Evolutionary conservation across 192 early-diverging fungal species (phyloP), one percentile per base, ranked within the genome.

Genomic region (Backusella tuberculispora): DNA sequence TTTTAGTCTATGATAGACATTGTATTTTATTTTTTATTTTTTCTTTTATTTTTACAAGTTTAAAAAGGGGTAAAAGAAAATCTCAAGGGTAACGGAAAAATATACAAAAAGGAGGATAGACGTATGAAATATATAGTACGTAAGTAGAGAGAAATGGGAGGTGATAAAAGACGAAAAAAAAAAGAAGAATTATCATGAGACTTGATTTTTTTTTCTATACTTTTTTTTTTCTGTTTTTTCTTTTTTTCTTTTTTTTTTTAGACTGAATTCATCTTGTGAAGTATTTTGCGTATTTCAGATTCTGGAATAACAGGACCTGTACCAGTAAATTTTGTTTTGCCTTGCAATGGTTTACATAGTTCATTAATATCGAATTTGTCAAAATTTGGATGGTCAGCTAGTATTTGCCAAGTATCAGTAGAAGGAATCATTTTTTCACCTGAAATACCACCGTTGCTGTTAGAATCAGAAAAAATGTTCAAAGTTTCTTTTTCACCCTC

Each of bases 351-450:
- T 44, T 37, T 47, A 43, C 88, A 89, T 5, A 89, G 72, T 63
- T 74, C 65, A 53, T 85, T 83, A 40, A 84, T 81, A 43, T 89
- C 84, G 0, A 84, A 80, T 56, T 87, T 85, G 45, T 89, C 88
- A 75, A 87, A 84, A 29, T 82, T 84, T 48, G 88, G 88, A 53
- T 89, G 88, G 72, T 87, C 83, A 44, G 82, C 75, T 63, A 89
- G 74, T 13, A 80, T 76, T 74, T 87, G 84, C 88, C 88, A 89
- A 15, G 81, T 85, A 45, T 87, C 80, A 29, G 78, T 74, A 29
- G 77, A 80, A 37, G 80, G 72, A 19, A 83, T 81, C 8, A 79
- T 72, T 38, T 79, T 78, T 56, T 78, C 78, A 13, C 40, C 56
- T 19, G 69, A 24, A 40, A 74, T 72, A 12, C 13, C 14, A 56